Conservation (phyloP, 345 rosid genomes). For the Geranium brycei region DNA sequence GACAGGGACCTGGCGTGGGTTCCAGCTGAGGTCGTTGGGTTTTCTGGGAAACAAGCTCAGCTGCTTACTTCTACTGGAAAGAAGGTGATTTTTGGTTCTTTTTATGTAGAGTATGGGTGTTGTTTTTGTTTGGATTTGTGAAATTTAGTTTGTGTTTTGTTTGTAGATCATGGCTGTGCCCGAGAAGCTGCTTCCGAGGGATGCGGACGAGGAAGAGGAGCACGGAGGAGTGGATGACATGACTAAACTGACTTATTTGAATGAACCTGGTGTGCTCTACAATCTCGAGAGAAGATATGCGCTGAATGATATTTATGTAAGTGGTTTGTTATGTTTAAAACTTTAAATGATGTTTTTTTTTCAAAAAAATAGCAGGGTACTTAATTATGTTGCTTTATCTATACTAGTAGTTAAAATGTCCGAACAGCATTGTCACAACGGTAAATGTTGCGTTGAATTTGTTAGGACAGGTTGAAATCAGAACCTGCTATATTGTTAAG, state of each 20-base stretch:
- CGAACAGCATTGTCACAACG: not conserved
- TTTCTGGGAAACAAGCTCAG: conserved; percentile 39
- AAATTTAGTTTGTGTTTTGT: not conserved
- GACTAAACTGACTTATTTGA: conserved; percentile 88
- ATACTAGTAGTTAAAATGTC: not conserved
- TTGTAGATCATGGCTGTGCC: conserved; percentile 36
- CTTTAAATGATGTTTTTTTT: not conserved
- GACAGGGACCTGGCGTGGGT: conserved; percentile 82
- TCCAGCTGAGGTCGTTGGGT: conserved; percentile 52
- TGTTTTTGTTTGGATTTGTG: not conserved
- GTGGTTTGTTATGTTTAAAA: conserved; percentile 12
- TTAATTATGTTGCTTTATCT: not conserved
- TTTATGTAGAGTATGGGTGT: not conserved
- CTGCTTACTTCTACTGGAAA: conserved; percentile 38
- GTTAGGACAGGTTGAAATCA: too few species aligned
- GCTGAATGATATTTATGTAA: conserved; percentile 90
- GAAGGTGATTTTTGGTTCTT: conserved; percentile 30
- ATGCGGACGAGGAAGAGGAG: conserved; percentile 60
- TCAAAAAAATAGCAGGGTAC: not conserved
- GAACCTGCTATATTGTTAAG: too few species aligned
- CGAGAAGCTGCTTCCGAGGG: conserved; percentile 55
- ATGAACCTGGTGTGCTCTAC: conserved; percentile 91
- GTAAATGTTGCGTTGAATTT: not conserved
- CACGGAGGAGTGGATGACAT: conserved; percentile 96
- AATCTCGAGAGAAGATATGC: conserved; percentile 81